Conservation (phyloP, 106 monocot genomes). For the Acorus calamus region DNA sequence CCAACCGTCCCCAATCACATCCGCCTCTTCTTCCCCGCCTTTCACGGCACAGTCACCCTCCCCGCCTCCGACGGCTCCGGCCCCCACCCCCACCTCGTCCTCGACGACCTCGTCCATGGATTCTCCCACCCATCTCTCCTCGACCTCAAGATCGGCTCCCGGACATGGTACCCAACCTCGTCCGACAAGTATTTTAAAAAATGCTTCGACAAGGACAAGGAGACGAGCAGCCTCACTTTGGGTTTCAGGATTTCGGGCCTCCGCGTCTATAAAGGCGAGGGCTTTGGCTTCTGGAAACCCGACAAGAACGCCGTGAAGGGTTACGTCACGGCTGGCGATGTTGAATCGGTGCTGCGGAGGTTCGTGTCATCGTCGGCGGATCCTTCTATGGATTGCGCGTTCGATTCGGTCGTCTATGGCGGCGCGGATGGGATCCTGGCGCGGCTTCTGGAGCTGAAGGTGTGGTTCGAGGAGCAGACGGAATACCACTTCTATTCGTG, state of each 20-base stretch:
- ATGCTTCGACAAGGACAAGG: slow-evolving; percentile 44
- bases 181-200: slow-evolving; percentile 42
- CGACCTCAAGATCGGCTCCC: slow-evolving; percentile 76
- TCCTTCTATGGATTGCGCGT: slow-evolving; percentile 16
- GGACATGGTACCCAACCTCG: slow-evolving; percentile 53
- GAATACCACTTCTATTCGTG: slow-evolving; percentile 67
- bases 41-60: slow-evolving; percentile 50
- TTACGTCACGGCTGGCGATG: slow-evolving; percentile 11
- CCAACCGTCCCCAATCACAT: slow-evolving; percentile 26
- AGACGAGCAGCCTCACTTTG: slow-evolving; percentile 33
- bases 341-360: slow-evolving; percentile 5
- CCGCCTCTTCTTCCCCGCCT: slow-evolving; percentile 56
- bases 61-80: slow-evolving; percentile 33
- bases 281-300: slow-evolving; percentile 14
- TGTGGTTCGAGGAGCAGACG: slow-evolving; percentile 87
- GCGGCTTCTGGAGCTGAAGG: slow-evolving; percentile 60
- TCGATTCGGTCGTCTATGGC: slow-evolving; percentile 31
- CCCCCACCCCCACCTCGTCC: slow-evolving; percentile 40
- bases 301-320: slow-evolving; percentile 7
- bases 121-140: slow-evolving; percentile 35
- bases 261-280: slow-evolving; percentile 22
- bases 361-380: slow-evolving; percentile 15
- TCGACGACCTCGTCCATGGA: slow-evolving; percentile 43
- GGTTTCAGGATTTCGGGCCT: slow-evolving; percentile 74
- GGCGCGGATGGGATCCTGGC: slow-evolving; percentile 41